Conservation (phyloP, 345 rosid species). For the Hirschfeldia incana region DNA sequence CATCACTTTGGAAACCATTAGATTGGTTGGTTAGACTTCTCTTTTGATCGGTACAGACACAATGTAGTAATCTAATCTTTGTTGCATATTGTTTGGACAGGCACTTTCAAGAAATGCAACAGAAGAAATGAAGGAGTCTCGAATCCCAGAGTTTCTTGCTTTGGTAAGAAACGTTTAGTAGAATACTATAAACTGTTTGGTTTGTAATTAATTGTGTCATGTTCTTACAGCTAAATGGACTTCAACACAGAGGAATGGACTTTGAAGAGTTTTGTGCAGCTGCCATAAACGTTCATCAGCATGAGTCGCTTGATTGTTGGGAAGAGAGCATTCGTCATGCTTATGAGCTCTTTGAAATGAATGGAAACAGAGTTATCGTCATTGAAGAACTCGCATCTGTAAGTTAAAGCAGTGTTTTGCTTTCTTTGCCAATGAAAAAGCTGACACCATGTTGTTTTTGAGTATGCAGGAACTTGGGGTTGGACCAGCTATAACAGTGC, state of each 20-base stretch:
- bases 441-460: background rate
- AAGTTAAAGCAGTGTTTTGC: slow-evolving; percentile 32
- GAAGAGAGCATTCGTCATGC: slow-evolving; percentile 75
- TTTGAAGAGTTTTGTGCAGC: slow-evolving; percentile 96
- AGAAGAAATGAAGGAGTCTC: slow-evolving; percentile 84
- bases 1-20: slow-evolving; percentile 64
- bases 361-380: slow-evolving; percentile 78
- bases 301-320: slow-evolving; percentile 81
- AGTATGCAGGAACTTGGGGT: slow-evolving; percentile 86
- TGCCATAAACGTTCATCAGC: slow-evolving; percentile 77
- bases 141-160: slow-evolving; percentile 64
- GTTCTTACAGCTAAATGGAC: slow-evolving; percentile 59
- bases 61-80: background rate
- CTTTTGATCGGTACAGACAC: background rate
- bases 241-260: slow-evolving; percentile 79
- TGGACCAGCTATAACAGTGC: slow-evolving; percentile 79
- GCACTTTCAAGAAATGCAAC: slow-evolving; percentile 76
- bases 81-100: slow-evolving; percentile 41
- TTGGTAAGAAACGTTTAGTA: slow-evolving; percentile 48
- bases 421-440: background rate
- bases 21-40: slow-evolving; percentile 43
- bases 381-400: slow-evolving; percentile 95
- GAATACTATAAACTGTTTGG: slow-evolving; percentile 14
- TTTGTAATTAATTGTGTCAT: background rate
- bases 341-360: slow-evolving; percentile 76